Evolutionary conservation across 2,329 filamentous ascomycete species (phyloP).

Genomic region (Elsinoe batatas): DNA sequence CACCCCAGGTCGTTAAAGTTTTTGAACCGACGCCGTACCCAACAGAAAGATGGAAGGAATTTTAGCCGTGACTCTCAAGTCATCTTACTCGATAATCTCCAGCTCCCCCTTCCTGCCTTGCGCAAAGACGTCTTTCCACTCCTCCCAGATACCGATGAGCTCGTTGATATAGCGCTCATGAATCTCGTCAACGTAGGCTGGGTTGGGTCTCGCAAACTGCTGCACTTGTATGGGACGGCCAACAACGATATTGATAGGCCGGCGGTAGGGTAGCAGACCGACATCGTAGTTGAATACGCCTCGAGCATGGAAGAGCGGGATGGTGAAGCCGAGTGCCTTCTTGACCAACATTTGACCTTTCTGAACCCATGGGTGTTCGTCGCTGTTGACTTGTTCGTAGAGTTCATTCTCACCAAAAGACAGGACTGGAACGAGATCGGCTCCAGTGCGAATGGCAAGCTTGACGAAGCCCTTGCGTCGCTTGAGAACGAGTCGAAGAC

Average conservation of each 20-base stretch:
- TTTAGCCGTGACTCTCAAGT: background rate
- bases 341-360: slow-evolving; percentile 75
- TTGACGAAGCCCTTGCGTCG: slow-evolving; percentile 89
- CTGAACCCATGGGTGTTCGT: slow-evolving; percentile 68
- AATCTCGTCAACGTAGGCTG: slow-evolving; percentile 67
- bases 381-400: slow-evolving; percentile 78
- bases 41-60: background rate
- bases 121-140: slow-evolving; percentile 69
- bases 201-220: slow-evolving; percentile 53
- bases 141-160: slow-evolving; percentile 61
- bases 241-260: slow-evolving; percentile 80
- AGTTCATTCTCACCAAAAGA: slow-evolving; percentile 93
- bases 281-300: slow-evolving; percentile 96
- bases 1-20: background rate
- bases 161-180: slow-evolving; percentile 72
- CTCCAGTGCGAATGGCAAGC: slow-evolving; percentile 82
- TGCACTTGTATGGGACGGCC: slow-evolving; percentile 68
- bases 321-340: slow-evolving; percentile 79
- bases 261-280: slow-evolving; percentile 86
- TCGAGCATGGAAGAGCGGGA: slow-evolving; percentile 80
- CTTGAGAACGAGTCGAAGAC: slow-evolving; percentile 66
- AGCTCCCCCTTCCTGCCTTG: slow-evolving; percentile 53
- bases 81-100: slow-evolving; percentile 49
- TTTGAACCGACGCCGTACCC: background rate
- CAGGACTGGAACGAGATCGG: slow-evolving; percentile 84